phyloP scores from a whole-genome alignment of 192 early-diverging fungal species.

The Bifiguratus adelaidae region DNA sequence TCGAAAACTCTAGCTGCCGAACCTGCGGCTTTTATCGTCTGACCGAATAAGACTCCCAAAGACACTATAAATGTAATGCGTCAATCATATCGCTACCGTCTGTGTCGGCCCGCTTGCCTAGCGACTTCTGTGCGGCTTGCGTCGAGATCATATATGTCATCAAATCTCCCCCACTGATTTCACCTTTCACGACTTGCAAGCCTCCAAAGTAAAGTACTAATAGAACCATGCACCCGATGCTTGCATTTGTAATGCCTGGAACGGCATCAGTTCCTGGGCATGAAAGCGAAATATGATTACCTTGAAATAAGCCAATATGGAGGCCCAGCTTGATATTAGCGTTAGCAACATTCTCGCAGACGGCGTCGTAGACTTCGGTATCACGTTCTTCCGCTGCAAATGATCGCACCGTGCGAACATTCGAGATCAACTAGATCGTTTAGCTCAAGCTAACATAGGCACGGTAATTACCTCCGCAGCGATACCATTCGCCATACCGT shows the following conservation, averaged over 20 bases:
- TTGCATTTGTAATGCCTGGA: conserved; percentile 35
- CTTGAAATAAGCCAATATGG: conserved; percentile 54
- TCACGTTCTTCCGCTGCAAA: conserved; percentile 48
- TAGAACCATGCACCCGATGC: conserved; percentile 41
- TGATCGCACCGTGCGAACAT: conserved; percentile 49
- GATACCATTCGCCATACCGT: conserved; percentile 36
- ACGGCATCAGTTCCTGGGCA: background rate
- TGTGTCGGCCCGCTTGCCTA: conserved; percentile 23
- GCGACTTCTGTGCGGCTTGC: conserved; percentile 46
- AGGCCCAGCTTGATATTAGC: conserved; percentile 34
- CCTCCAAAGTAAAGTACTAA: conserved; percentile 52
- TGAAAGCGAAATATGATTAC: conserved; percentile 1
- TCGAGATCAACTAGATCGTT: conserved; percentile 23
- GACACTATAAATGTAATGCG: conserved; percentile 11
- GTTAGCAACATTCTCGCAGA: conserved; percentile 23
- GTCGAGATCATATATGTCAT: conserved; percentile 51
- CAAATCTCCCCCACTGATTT: conserved; percentile 44
- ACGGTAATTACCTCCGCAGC: conserved; percentile 32
- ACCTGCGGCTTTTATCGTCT: conserved; percentile 39
- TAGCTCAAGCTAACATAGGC: background rate
- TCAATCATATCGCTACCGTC: too few relatives aligned
- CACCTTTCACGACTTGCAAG: conserved; percentile 29
- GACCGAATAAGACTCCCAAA: conserved; percentile 46
- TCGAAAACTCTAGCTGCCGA: conserved; percentile 44
- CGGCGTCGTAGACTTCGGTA: conserved; percentile 26